Evolutionary conservation across 495 filamentous ascomycete species (phyloP), one percentile per base, ranked within the genome.

Genomic region (Tuber borchii): DNA sequence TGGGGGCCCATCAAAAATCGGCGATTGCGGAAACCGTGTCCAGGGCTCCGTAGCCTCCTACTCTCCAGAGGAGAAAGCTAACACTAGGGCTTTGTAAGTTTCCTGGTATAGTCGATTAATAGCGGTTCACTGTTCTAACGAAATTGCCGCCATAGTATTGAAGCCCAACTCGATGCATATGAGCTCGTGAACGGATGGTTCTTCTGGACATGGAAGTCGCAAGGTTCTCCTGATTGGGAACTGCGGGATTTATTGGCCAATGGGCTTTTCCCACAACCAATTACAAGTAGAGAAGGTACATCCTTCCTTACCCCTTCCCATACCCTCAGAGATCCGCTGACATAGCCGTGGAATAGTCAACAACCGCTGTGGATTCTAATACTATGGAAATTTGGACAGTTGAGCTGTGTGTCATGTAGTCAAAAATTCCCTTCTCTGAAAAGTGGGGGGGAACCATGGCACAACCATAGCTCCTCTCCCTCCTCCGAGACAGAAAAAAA

Each of bases 191-290:
- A 81, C 0, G 92, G 92, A 22, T 94, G 92, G 92, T 85, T 94
- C 74, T 93, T 91, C 85, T 94, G 92, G 92, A 90, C 89, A 9
- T 93, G 92, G 89, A 94, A 93, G 85, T 93, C 90, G n/a, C 92
- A 96, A 79, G 90, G 88, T 56, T 89, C 93, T 42, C 94, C 94
- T 0, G 93, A 94, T 84, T 97, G 94, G 94, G 89, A 95, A 82
- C 90, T 96, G 87, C 86, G 90, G 85, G 87, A 88, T 84, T 86
- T 90, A 73, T 80, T 91, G 31, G 86, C 83, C 8, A 86, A 83
- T 43, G 90, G 89, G 0, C 73, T 92, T 61, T 91, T 92, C 84
- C 90, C 91, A 34, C 86, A 89, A 77, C 89, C 90, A n/a, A 61
- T 82, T 39, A 77, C 74, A 43, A 68, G 37, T 6, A 71, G 78